Evolutionary conservation across 495 filamentous ascomycete genomes (phyloP), one percentile per base, ranked within the genome.

Genomic region (Beverwykella pulmonaria): DNA sequence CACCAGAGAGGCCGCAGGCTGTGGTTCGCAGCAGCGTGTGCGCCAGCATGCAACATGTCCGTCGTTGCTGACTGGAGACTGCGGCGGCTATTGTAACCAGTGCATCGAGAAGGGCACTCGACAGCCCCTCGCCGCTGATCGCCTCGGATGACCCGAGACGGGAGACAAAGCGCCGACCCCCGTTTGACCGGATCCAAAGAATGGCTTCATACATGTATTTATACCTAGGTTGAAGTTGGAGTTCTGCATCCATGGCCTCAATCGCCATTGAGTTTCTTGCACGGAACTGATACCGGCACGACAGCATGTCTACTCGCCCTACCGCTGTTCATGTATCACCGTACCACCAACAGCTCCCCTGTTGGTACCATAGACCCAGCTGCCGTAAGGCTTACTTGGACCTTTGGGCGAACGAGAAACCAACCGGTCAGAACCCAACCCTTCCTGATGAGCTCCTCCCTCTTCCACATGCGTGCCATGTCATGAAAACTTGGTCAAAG

Each of bases 221-320:
- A 6, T 26, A 29, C 5, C 48, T 30, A 53, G 50, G 25, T 32
- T 20, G 23, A 29, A 29, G 25, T 30, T 53, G 50, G 23, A 29
- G 23, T 9, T 9, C 30, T 44, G 39, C 39, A 44, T 44, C 17
- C 39, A n/a, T 14, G 5, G 39, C 39, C 39, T 26, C 29, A 7
- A 9, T 29, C 52, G 14, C 23, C 26, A 22, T 54, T 9, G 29
- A 54, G 10, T 23, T 32, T 29, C 29, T 29, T 6, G 17, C 9
- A 22, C 54, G 2, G 30, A 41, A 44, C 54, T 32, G 54, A 46
- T 32, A 57, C 34, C 15, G 52, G 61, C 50, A 49, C 53, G 32
- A 20, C 53, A 59, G 44, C 53, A 8, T 32, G 30, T 68, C 65
- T 68, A 50, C n/a, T 62, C 65, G 65, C 65, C 65, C 65, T 68